phyloP scores from a whole-genome alignment of 805 yeast genomes.

The Sugiyamaella valdiviana region DNA sequence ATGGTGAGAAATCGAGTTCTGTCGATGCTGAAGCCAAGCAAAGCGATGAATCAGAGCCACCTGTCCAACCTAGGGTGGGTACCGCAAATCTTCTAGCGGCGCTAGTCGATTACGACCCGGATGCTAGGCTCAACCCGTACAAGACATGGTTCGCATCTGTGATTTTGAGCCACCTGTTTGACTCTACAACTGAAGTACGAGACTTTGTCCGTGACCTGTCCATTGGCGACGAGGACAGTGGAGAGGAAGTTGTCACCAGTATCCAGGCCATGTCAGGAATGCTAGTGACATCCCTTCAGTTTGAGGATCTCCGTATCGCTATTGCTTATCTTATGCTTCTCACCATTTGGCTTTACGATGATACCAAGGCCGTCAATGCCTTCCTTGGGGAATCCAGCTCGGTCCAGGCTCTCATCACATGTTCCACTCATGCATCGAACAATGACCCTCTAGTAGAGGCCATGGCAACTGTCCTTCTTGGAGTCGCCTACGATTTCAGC shows the following conservation, averaged over 20 bases:
- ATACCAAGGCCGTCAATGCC: slow-evolving; percentile 64
- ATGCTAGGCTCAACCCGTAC: slow-evolving; percentile 73
- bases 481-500: slow-evolving; percentile 74
- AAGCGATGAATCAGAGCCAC: background rate
- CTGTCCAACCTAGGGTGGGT: slow-evolving; percentile 2
- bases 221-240: slow-evolving; percentile 44
- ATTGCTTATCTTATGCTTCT: slow-evolving; percentile 73
- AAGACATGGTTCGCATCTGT: slow-evolving; percentile 76
- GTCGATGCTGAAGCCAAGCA: background rate
- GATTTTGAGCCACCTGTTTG: slow-evolving; percentile 57
- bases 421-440: slow-evolving; percentile 45
- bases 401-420: slow-evolving; percentile 63
- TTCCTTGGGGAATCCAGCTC: slow-evolving; percentile 63
- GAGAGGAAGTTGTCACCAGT: slow-evolving; percentile 64
- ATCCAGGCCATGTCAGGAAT: slow-evolving; percentile 76
- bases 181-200: slow-evolving; percentile 27
- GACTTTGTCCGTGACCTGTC: slow-evolving; percentile 41
- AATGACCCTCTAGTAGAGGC: slow-evolving; percentile 64
- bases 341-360: slow-evolving; percentile 72
- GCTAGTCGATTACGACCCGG: slow-evolving; percentile 70
- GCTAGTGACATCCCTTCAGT: slow-evolving; percentile 54
- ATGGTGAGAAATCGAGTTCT: slow-evolving; percentile 1
- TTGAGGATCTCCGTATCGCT: slow-evolving; percentile 64
- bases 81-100: slow-evolving; percentile 61
- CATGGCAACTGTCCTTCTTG: slow-evolving; percentile 62